These are phyloP conservation scores for Aquilaria sinensis DNA, from an alignment of 345 rosid species.

Conservation along the genomic window DNA sequence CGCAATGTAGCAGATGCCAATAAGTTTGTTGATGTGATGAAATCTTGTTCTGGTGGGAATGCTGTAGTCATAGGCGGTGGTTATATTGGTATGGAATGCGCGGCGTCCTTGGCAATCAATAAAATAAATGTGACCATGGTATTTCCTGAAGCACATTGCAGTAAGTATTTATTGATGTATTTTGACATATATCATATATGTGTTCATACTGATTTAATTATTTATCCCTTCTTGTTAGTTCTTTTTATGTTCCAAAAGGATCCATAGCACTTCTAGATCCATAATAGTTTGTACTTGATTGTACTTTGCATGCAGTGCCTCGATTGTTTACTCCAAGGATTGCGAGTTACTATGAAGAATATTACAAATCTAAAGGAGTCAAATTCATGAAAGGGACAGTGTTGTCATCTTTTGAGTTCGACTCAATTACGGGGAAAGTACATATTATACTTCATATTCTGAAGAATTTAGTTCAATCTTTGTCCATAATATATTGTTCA, in stretches of 20 bases:
- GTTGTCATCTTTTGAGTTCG: slow-evolving; percentile 17
- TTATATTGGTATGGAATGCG: slow-evolving; percentile 97
- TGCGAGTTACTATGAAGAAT: slow-evolving; percentile 13
- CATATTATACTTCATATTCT: no score
- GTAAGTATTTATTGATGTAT: slow-evolving; percentile 35
- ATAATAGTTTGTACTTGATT: slow-evolving; percentile 1
- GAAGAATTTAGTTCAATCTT: no score
- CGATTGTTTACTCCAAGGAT: slow-evolving; percentile 77
- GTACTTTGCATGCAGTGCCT: slow-evolving; percentile 52
- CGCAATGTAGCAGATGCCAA: slow-evolving; percentile 83
- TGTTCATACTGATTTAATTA: no score
- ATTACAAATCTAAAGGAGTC: slow-evolving; percentile 17
- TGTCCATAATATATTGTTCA: no score
- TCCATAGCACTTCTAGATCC: slow-evolving; percentile 1
- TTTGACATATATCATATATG: no score
- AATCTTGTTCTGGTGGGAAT: slow-evolving; percentile 61
- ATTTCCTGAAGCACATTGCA: slow-evolving; percentile 96
- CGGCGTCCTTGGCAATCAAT: slow-evolving; percentile 92
- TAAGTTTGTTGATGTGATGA: slow-evolving; percentile 61
- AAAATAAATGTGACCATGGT: slow-evolving; percentile 91
- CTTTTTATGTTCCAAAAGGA: neutral
- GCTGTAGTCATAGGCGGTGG: slow-evolving; percentile 98
- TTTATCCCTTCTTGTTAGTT: neutral
- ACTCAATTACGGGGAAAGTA: slow-evolving; percentile 10
- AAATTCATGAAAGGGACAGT: slow-evolving; percentile 15